Evolutionary conservation across 176 grass and related monocot genomes (phyloP).

Genomic region (Guadua angustifolia): DNA sequence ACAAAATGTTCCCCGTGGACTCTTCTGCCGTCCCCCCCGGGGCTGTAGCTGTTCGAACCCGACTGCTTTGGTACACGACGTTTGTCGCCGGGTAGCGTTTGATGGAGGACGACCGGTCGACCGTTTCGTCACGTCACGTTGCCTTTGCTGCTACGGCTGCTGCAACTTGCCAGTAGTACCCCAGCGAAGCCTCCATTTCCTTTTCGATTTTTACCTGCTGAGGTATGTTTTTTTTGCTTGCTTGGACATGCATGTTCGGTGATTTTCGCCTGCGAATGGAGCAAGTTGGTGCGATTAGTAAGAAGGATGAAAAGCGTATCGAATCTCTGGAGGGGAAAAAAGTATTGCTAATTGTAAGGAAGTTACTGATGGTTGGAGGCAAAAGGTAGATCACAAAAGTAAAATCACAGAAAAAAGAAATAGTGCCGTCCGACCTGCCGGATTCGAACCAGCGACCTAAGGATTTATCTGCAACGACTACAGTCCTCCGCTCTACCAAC

Average conservation of each 20-base stretch:
- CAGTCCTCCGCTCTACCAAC: slow-evolving; percentile 73
- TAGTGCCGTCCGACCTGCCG: slow-evolving; percentile 46
- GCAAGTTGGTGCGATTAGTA: too few species aligned
- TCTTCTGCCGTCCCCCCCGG: not conserved
- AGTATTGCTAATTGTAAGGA: too few species aligned
- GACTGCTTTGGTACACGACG: not conserved
- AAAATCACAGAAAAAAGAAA: too few species aligned
- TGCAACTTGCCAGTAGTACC: not conserved
- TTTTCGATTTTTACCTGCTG: not conserved
- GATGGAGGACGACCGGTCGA: not conserved
- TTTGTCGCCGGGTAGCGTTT: not conserved
- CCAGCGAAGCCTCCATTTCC: not conserved
- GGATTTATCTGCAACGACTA: slow-evolving; percentile 60
- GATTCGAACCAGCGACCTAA: slow-evolving; percentile 98
- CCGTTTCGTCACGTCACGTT: not conserved
- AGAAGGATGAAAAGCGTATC: too few species aligned
- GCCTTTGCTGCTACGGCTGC: not conserved
- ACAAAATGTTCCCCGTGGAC: not conserved
- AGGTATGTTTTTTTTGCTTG: not conserved
- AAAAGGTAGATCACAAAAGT: too few species aligned
- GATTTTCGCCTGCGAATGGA: not conserved
- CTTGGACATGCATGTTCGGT: not conserved
- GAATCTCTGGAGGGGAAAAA: too few species aligned
- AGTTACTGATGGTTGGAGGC: too few species aligned
- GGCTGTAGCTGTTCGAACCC: too few species aligned